Percentiles rank a stretch among this genome's conserved stretches.
These are phyloP conservation scores for Olyra latifolia DNA, from an alignment of 176 grass and related monocot species.

Conservation along the genomic window DNA sequence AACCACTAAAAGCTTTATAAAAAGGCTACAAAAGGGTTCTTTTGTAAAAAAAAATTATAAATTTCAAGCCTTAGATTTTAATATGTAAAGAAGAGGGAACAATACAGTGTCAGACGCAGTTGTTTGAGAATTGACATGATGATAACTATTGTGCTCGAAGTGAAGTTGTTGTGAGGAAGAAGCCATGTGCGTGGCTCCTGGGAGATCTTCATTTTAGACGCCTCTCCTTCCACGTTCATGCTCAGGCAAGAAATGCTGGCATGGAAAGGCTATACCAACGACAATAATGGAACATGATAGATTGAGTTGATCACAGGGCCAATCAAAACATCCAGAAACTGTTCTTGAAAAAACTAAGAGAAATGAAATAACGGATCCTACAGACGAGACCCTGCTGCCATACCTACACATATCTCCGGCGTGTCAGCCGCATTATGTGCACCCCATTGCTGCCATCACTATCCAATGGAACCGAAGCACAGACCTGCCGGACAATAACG, in stretches of 20 bases:
- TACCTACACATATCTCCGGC: not conserved
- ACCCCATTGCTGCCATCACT: not conserved
- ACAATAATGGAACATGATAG: not conserved
- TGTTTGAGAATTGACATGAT: not conserved
- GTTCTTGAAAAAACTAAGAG: not conserved
- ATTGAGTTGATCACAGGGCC: not conserved
- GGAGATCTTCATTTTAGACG: constrained; percentile 15
- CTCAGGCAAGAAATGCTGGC: constrained; percentile 20
- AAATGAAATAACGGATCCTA: not conserved
- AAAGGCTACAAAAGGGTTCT: too few relatives aligned
- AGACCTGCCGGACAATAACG: not conserved
- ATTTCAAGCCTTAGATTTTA: too few relatives aligned
- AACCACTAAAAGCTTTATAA: too few relatives aligned
- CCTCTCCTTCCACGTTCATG: not conserved
- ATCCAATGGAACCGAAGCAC: not conserved
- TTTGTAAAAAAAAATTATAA: too few relatives aligned
- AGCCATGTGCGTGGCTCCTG: constrained; percentile 17
- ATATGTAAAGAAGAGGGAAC: too few relatives aligned
- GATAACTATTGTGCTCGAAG: too few relatives aligned
- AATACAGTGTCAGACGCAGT: not conserved
- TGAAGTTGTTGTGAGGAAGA: not conserved
- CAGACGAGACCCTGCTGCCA: not conserved
- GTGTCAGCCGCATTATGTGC: not conserved
- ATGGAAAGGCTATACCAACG: not conserved
- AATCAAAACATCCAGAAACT: constrained; percentile 11